A percentile compares a stretch with the other conserved stretches of the same genome.
Conservation (phyloP, 2,329 filamentous ascomycete species). For the Immersiporthe knoxdaviesiana region DNA sequence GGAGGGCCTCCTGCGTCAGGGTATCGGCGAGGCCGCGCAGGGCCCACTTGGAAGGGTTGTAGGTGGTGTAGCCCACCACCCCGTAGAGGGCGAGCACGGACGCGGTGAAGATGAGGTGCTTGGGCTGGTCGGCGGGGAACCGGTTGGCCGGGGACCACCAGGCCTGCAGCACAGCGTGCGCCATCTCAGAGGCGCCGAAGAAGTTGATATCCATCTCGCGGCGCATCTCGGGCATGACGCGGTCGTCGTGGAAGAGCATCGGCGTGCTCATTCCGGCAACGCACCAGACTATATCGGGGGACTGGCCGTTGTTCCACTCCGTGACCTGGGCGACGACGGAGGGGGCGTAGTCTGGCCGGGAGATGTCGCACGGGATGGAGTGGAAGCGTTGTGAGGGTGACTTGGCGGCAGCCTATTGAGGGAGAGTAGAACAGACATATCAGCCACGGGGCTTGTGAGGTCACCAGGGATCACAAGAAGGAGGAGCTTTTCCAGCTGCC, state of each 20-base stretch:
- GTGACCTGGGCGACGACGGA: constrained; percentile 73
- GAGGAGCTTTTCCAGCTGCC: constrained; percentile 23
- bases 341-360: constrained; percentile 68
- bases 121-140: constrained; percentile 53
- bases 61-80: constrained; percentile 80
- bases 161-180: constrained; percentile 73
- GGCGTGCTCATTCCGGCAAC: constrained; percentile 77
- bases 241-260: constrained; percentile 79
- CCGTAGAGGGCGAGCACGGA: constrained; percentile 76
- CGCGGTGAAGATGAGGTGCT: constrained; percentile 87
- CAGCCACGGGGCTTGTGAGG: constrained; percentile 38
- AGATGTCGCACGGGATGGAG: constrained; percentile 82
- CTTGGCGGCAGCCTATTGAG: constrained; percentile 63
- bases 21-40: constrained; percentile 82
- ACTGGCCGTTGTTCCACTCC: constrained; percentile 73
- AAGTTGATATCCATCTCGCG: constrained; percentile 92
- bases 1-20: constrained; percentile 78
- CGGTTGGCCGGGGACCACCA: constrained; percentile 66
- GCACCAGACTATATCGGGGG: constrained; percentile 90
- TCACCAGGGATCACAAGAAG: background rate
- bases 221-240: constrained; percentile 66
- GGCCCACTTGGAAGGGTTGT: constrained; percentile 83
- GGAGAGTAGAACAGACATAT: background rate
- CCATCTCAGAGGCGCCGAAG: constrained; percentile 83
- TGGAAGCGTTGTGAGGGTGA: constrained; percentile 75